Evolutionary conservation across 179 eudicot genomes (phyloP).

Genomic region (Beta lomatogona): DNA sequence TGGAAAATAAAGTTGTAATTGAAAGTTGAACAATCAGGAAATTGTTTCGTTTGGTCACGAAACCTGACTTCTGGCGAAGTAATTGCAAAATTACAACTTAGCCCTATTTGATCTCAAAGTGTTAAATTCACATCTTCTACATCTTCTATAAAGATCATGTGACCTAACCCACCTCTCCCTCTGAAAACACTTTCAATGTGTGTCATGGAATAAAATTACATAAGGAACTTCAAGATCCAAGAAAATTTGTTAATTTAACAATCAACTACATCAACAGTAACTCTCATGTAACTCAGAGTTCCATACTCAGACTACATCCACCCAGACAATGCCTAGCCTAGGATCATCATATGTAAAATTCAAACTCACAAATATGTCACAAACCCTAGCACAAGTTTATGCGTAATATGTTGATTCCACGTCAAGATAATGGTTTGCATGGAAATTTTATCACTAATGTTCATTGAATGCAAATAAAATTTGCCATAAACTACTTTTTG

Average conservation of each 20-base stretch:
- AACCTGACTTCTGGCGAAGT: background rate
- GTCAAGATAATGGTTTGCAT: background rate
- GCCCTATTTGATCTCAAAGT: background rate
- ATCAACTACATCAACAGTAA: background rate
- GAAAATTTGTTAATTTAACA: background rate
- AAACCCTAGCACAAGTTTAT: background rate
- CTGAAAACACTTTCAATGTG: background rate
- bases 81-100: background rate
- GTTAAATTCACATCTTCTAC: background rate
- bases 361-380: background rate
- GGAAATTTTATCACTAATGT: background rate
- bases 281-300: background rate
- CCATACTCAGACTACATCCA: background rate
- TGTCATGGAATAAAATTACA: background rate
- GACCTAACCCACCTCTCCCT: background rate
- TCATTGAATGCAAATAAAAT: too few relatives aligned
- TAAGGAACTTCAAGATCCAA: background rate
- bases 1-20: background rate
- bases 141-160: background rate
- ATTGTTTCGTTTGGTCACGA: background rate
- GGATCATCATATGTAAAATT: background rate
- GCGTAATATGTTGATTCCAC: background rate
- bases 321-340: background rate
- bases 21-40: background rate
- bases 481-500: too few relatives aligned